Percentiles rank a stretch among this genome's conserved stretches.
These are phyloP conservation scores for Fusarium pilosicola DNA, from an alignment of 2,329 filamentous ascomycete species.

Conservation along the genomic window DNA sequence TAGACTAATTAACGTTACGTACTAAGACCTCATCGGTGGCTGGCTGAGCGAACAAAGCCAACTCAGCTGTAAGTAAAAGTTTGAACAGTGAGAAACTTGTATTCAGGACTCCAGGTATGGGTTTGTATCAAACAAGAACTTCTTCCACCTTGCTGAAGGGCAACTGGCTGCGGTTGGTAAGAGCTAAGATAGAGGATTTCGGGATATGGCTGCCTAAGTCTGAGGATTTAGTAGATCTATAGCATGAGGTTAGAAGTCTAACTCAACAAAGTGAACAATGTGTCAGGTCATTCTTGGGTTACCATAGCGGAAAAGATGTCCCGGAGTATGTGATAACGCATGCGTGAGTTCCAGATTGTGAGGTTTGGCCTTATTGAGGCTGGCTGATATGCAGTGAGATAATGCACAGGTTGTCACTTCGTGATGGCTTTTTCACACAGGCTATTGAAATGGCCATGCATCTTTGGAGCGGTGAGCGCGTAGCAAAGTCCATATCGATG, in stretches of 20 bases:
- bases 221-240: not conserved
- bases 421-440: rapidly evolving
- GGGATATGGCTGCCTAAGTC: not conserved
- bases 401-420: too few relatives aligned
- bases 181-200: not conserved
- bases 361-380: not conserved
- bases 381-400: not conserved
- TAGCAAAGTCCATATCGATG: not conserved
- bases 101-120: too few relatives aligned
- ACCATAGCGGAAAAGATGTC: too few relatives aligned
- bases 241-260: not conserved
- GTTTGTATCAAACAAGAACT: too few relatives aligned
- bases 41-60: not conserved
- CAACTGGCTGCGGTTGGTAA: too few relatives aligned
- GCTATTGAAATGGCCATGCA: too few relatives aligned
- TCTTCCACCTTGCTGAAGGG: too few relatives aligned
- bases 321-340: not conserved
- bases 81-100: not conserved
- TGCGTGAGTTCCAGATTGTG: not conserved
- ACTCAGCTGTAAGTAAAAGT: rapidly evolving
- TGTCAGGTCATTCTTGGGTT: not conserved
- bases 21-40: not conserved
- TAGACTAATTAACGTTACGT: too few relatives aligned
- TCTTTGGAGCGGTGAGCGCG: not conserved
- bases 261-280: rapidly evolving